Percentiles rank a stretch among this genome's conserved stretches.
Evolutionary conservation across 2,329 filamentous ascomycete genomes (phyloP).

Genomic region (Bipolaris bicolor): DNA sequence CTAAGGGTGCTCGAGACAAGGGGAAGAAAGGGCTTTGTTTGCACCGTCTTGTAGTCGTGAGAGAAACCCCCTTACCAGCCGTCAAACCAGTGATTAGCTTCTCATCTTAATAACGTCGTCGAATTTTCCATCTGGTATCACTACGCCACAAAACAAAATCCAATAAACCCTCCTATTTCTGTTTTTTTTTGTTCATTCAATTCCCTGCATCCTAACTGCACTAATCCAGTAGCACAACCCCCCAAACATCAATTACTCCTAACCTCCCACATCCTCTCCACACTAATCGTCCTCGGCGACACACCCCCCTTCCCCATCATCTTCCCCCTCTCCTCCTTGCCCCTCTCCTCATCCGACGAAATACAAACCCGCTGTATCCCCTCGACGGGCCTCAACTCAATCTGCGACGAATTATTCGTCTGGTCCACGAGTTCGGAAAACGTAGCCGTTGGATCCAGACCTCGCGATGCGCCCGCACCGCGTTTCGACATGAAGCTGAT

Average conservation of each 20-base stretch:
- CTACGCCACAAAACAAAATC: too few species aligned
- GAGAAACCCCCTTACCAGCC: too few species aligned
- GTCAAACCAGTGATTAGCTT: too few species aligned
- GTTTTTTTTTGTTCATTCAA: too few species aligned
- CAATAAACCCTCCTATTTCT: too few species aligned
- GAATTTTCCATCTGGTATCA: too few species aligned
- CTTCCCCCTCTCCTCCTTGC: not conserved
- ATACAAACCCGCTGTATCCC: not conserved
- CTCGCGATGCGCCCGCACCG: not conserved
- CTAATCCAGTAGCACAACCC: not conserved
- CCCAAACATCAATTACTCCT: not conserved
- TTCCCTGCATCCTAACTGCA: too few species aligned
- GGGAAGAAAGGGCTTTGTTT: not conserved
- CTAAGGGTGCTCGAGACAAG: not conserved
- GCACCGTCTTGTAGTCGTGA: not conserved
- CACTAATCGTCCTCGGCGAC: not conserved
- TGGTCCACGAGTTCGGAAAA: conserved; percentile 7
- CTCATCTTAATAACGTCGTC: too few species aligned
- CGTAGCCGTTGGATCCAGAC: not conserved
- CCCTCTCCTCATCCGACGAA: not conserved
- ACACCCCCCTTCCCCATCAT: too few species aligned
- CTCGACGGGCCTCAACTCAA: conserved; percentile 4
- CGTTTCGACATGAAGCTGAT: conserved; percentile 12
- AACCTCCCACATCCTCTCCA: conserved; percentile 2
- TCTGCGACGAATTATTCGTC: conserved; percentile 5